phyloP scores from a whole-genome alignment of 352 stramenopile species.

The Aphanomyces invadans region DNA sequence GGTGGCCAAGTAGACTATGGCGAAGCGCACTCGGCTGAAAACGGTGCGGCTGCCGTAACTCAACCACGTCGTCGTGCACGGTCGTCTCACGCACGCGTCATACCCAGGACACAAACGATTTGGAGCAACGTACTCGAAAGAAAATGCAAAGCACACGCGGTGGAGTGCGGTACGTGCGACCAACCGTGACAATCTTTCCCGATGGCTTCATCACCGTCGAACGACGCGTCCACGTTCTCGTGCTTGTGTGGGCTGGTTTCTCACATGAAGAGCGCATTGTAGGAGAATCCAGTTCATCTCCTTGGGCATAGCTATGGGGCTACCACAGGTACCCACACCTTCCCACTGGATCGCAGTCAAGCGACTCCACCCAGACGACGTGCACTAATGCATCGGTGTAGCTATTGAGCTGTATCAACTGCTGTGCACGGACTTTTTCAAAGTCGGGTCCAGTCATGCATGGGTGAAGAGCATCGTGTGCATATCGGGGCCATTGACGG shows the following conservation, averaged over 20 bases:
- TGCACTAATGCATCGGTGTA: no score
- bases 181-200: no score
- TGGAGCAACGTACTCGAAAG: constrained; percentile 31
- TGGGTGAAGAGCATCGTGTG: constrained; percentile 58
- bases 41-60: no score
- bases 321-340: constrained; percentile 33
- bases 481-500: constrained; percentile 56
- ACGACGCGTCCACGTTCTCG: no score
- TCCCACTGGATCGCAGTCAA: not conserved
- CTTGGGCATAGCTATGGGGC: constrained; percentile 61
- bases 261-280: no score
- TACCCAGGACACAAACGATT: constrained; percentile 39
- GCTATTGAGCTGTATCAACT: constrained; percentile 70
- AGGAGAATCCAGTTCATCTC: constrained; percentile 44
- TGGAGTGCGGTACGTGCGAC: constrained; percentile 2
- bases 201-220: no score
- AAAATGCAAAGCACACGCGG: constrained; percentile 5
- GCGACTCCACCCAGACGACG: no score
- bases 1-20: constrained; percentile 61
- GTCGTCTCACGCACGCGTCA: no score
- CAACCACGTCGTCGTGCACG: not conserved
- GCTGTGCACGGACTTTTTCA: constrained; percentile 46
- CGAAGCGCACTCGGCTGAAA: constrained; percentile 32
- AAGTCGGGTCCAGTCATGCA: constrained; percentile 40
- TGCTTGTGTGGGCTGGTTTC: no score